These are phyloP conservation scores for Cyberlindnera meyerae DNA, from an alignment of 805 yeast genomes.

Conservation along the genomic window DNA sequence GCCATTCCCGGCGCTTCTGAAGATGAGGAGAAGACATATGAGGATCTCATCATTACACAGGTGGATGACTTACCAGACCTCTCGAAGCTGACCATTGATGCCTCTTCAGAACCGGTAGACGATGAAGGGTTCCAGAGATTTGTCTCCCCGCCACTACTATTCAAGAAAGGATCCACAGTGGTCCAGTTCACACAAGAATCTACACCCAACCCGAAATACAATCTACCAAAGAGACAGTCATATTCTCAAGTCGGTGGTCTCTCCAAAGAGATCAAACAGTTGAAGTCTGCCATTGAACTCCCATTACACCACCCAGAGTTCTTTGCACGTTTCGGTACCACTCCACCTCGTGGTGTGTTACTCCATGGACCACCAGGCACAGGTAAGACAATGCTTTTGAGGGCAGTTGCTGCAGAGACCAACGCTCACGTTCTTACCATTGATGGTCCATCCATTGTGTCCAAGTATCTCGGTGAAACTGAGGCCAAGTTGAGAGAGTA, in stretches of 20 bases:
- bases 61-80: conserved; percentile 36
- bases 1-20: conserved; percentile 15
- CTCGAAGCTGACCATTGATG: conserved; percentile 30
- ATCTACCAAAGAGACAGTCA: conserved; percentile 37
- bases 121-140: conserved; percentile 20
- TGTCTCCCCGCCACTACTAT: conserved; percentile 46
- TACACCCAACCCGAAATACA: conserved; percentile 35
- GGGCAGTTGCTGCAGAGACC: conserved; percentile 73
- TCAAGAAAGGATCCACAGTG: conserved; percentile 32
- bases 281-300: conserved; percentile 66
- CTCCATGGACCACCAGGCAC: conserved; percentile 97
- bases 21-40: conserved; percentile 15
- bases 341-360: conserved; percentile 91
- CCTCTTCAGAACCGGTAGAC: conserved; percentile 8
- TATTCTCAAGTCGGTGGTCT: conserved; percentile 78
- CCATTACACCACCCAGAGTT: conserved; percentile 76
- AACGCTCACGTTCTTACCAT: conserved; percentile 82
- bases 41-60: conserved; percentile 21
- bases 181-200: conserved; percentile 22
- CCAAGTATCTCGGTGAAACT: conserved; percentile 92
- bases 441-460: conserved; percentile 87
- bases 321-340: conserved; percentile 78
- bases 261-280: conserved; percentile 48
- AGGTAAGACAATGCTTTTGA: conserved; percentile 85
- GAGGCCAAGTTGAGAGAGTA: conserved; percentile 78